Percentiles rank a stretch among this genome's conserved stretches.
phyloP scores from a whole-genome alignment of 768 basidiomycete species.

The Mycena polygramma region DNA sequence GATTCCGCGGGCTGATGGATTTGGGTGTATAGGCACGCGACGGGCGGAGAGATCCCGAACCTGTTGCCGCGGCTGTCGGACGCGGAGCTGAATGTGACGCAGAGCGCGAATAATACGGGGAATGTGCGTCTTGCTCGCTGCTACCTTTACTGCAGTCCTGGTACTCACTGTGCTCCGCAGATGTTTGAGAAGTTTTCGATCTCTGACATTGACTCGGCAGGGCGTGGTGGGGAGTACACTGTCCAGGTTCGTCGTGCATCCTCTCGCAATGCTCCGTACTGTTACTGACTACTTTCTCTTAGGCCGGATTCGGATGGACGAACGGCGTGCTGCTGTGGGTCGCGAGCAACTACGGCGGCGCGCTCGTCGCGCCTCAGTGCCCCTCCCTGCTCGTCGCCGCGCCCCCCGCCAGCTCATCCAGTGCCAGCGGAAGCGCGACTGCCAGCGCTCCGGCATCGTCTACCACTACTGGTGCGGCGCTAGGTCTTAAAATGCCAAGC shows the following conservation, averaged over 20 bases:
- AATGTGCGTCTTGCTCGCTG: conserved; percentile 65
- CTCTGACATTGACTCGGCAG: conserved; percentile 82
- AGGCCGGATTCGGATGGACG: conserved; percentile 90
- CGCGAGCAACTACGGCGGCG: conserved; percentile 72
- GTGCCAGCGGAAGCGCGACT: conserved; percentile 6
- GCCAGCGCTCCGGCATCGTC: conserved; percentile 8
- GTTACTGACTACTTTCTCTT: conserved; percentile 17
- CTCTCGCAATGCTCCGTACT: conserved; percentile 4
- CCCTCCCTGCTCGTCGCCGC: conserved; percentile 55
- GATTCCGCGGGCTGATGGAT: neutral
- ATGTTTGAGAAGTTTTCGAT: conserved; percentile 94
- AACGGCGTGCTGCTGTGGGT: conserved; percentile 87
- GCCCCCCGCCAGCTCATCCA: neutral
- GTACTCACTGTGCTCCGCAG: conserved; percentile 51
- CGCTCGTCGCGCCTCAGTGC: conserved; percentile 74
- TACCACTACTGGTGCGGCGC: conserved; percentile 16
- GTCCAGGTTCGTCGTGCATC: conserved; percentile 68
- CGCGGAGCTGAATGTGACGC: conserved; percentile 76
- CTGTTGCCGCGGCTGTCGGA: conserved; percentile 79
- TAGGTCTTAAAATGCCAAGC: conserved; percentile 1
- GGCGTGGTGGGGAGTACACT: conserved; percentile 88
- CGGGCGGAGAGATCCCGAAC: conserved; percentile 85
- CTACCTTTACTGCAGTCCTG: too few relatives aligned
- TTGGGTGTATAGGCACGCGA: conserved; percentile 71
- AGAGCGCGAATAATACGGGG: conserved; percentile 76